Base-by-base conservation (phyloP, 1,139 yeast genomes). In the Suhomyces bokatorum region DNA sequence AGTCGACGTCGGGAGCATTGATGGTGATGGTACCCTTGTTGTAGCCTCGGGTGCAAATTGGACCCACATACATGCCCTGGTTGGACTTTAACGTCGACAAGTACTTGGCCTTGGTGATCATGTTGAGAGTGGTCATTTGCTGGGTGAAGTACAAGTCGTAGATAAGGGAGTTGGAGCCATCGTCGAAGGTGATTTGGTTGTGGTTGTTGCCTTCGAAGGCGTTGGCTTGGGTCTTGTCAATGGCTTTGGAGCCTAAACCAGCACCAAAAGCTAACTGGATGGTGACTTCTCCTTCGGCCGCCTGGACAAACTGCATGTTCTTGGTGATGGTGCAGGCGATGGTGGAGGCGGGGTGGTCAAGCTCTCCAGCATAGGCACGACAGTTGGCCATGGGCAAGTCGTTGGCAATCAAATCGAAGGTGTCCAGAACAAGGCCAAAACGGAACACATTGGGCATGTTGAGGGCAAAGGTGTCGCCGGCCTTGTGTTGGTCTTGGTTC, bases 391-490 rank as follows among this genome's bases (percentile, higher is more conserved):
- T 12, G n/a, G 29, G 12, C 11, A 34, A 1, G 7, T 27, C 36
- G 15, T 13, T 27, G 6, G 36, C 36, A 4, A 14, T 12, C 29
- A 34, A 34, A 4, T 34, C 20, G 15, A 34, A 14, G 15, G 28
- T 7, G n/a, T 22, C 22, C 17, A 20, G n/a, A 16, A 5, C 14
- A 16, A 22, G 15, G n/a, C 10, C 15, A 6, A 34, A 34, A 4
- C 12, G 22, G 36, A 34, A 34, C 14, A 34, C 36, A 9, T 34
- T 24, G 15, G 36, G 36, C 36, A 34, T 34, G 20, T 34, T 34
- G 26, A 34, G 36, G 12, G n/a, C 14, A n/a, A 34, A 34, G 16
- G 36, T 34, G 20, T 34, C 36, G 7, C 26, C 26, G 10, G 36
- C 28, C 16, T 13, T 34, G 29, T n/a, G 11, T 13, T 8, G 10